Percentiles rank a stretch among this genome's conserved stretches.
These are phyloP conservation scores for Rhinocladiella similis DNA, from an alignment of 2,329 filamentous ascomycete species.

Conservation along the genomic window DNA sequence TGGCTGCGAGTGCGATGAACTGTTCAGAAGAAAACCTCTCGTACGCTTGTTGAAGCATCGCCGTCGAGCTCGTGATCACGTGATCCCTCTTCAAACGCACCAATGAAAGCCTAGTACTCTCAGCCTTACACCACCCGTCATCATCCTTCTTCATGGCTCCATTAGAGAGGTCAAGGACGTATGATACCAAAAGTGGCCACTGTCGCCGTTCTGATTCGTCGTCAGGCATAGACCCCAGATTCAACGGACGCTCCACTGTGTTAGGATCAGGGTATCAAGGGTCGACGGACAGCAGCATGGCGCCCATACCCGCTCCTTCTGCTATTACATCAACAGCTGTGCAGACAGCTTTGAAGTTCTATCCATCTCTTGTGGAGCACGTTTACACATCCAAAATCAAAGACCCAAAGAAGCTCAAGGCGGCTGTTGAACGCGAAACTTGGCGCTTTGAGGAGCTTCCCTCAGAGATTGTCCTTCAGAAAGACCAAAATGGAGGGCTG, in stretches of 20 bases:
- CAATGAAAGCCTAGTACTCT: neutral
- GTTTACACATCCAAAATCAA: constrained; percentile 28
- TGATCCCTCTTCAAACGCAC: no score
- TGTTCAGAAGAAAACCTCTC: no score
- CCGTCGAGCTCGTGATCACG: neutral
- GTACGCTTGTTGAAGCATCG: no score
- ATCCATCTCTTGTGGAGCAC: constrained; percentile 25
- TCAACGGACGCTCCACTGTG: no score
- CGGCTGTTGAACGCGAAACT: constrained; percentile 36
- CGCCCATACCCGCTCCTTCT: neutral
- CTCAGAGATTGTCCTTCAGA: constrained; percentile 22
- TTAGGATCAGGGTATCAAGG: neutral
- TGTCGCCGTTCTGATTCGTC: no score
- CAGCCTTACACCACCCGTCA: neutral
- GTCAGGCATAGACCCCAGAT: no score
- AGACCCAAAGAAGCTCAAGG: constrained; percentile 29
- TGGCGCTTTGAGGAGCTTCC: constrained; percentile 42
- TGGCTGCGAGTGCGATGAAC: neutral
- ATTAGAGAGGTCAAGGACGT: no score
- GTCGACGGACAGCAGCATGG: neutral
- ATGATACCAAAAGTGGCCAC: neutral
- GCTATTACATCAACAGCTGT: neutral
- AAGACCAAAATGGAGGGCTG: constrained; percentile 15
- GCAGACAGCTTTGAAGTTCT: constrained; percentile 14
- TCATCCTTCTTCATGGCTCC: no score